Percentiles rank a stretch among this genome's conserved stretches.
These are phyloP conservation scores for Phytophthora fragariae DNA, from an alignment of 352 stramenopile genomes.

Conservation along the genomic window DNA sequence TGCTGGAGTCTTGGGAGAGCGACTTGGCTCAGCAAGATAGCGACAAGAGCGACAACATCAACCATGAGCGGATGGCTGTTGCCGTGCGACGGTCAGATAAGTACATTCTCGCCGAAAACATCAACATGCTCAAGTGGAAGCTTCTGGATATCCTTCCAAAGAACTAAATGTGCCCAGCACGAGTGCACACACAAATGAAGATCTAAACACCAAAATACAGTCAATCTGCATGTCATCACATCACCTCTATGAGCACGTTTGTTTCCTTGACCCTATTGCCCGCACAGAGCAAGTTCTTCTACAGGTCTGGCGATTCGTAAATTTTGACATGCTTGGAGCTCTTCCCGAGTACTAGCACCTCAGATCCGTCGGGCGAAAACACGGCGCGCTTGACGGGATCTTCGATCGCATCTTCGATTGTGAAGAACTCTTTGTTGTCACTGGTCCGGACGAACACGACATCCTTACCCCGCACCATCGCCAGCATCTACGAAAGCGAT, in stretches of 20 bases:
- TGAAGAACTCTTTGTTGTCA: constrained; percentile 56
- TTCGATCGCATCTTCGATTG: constrained; percentile 68
- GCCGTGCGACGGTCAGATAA: constrained; percentile 67
- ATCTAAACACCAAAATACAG: constrained; percentile 26
- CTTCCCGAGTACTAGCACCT: constrained; percentile 77
- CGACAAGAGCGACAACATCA: constrained; percentile 32
- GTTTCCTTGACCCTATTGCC: not conserved
- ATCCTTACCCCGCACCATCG: constrained; percentile 56
- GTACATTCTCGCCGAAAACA: constrained; percentile 67
- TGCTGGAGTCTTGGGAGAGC: constrained; percentile 43
- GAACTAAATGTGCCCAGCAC: constrained; percentile 23
- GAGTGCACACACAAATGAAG: constrained; percentile 7
- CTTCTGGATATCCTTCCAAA: constrained; percentile 62
- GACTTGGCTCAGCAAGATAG: constrained; percentile 24
- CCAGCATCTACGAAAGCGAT: constrained; percentile 52
- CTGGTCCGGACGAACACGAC: constrained; percentile 67
- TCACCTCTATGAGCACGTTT: constrained; percentile 15
- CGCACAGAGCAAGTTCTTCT: constrained; percentile 11
- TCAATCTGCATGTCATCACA: constrained; percentile 25
- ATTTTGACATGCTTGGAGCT: constrained; percentile 74
- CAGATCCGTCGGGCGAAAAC: constrained; percentile 64
- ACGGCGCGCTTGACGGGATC: constrained; percentile 68
- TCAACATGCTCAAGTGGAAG: constrained; percentile 78
- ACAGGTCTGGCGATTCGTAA: constrained; percentile 61
- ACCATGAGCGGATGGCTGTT: constrained; percentile 66